phyloP scores from a whole-genome alignment of 768 basidiomycete genomes.

The Wakefieldia striispora region DNA sequence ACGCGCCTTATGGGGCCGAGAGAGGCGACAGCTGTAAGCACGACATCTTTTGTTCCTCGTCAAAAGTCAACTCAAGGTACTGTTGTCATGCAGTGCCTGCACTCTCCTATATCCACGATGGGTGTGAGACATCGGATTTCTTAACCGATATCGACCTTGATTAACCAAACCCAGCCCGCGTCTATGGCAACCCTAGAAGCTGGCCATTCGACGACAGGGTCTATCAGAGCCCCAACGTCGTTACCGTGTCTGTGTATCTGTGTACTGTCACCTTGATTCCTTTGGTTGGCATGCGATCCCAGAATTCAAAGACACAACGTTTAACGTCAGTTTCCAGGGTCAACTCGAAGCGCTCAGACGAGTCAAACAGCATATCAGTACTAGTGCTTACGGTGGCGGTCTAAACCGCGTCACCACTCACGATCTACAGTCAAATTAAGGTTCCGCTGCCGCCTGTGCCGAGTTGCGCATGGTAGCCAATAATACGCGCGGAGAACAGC shows the following conservation, averaged over 20 bases:
- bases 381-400: constrained; percentile 44
- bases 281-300: constrained; percentile 62
- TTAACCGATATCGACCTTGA: background rate
- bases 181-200: constrained; percentile 58
- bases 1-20: constrained; percentile 49
- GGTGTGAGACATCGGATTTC: constrained; percentile 21
- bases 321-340: constrained; percentile 55
- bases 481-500: constrained; percentile 21
- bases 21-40: constrained; percentile 45
- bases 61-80: background rate
- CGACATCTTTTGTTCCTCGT: background rate
- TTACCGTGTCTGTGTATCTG: constrained; percentile 56
- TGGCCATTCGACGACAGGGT: constrained; percentile 71
- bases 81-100: constrained; percentile 32
- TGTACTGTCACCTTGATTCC: constrained; percentile 62
- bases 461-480: constrained; percentile 57
- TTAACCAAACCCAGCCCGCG: constrained; percentile 39
- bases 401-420: constrained; percentile 45
- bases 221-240: constrained; percentile 57
- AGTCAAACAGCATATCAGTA: constrained; percentile 36
- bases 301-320: constrained; percentile 37
- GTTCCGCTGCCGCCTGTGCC: constrained; percentile 54
- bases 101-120: constrained; percentile 41
- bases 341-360: constrained; percentile 44
- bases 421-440: no score